phyloP scores from a whole-genome alignment of 1,284 basidiomycete species.

The Tilletia caries region DNA sequence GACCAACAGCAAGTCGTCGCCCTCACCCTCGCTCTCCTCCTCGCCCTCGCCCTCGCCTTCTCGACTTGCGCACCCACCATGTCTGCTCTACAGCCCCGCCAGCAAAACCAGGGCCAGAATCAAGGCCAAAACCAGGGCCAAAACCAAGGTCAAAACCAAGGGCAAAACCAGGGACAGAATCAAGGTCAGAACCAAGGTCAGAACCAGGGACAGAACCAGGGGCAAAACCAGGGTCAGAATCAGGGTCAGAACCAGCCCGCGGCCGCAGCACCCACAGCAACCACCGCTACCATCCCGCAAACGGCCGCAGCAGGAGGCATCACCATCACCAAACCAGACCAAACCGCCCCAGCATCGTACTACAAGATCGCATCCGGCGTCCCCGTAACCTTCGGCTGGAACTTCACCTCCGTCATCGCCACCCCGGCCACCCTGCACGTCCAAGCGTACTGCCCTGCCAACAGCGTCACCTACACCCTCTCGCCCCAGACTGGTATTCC shows the following conservation, averaged over 20 bases:
- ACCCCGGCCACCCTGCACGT: constrained; percentile 40
- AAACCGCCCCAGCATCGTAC: constrained; percentile 47
- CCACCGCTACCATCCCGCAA: constrained; percentile 31
- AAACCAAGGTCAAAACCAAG: too few relatives aligned
- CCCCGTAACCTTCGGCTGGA: constrained; percentile 51
- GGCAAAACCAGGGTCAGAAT: neutral
- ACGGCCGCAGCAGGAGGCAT: constrained; percentile 46
- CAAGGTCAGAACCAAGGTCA: neutral
- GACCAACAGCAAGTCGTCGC: neutral
- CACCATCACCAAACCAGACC: constrained; percentile 45
- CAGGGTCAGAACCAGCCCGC: neutral
- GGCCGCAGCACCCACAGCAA: neutral
- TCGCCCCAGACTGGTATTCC: constrained; percentile 37
- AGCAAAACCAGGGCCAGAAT: too few relatives aligned
- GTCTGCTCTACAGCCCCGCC: neutral
- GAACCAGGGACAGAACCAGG: neutral
- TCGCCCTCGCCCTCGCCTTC: neutral
- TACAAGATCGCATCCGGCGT: constrained; percentile 51
- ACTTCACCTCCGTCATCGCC: constrained; percentile 46
- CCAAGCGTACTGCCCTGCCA: constrained; percentile 46
- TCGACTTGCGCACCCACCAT: neutral
- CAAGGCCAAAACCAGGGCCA: neutral
- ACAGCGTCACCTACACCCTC: constrained; percentile 46
- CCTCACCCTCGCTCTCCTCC: neutral
- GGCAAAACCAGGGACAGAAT: neutral